Evolutionary conservation across 768 basidiomycete species (phyloP), one percentile per base, ranked within the genome.

Genomic region (Stropharia rugosoannulata): DNA sequence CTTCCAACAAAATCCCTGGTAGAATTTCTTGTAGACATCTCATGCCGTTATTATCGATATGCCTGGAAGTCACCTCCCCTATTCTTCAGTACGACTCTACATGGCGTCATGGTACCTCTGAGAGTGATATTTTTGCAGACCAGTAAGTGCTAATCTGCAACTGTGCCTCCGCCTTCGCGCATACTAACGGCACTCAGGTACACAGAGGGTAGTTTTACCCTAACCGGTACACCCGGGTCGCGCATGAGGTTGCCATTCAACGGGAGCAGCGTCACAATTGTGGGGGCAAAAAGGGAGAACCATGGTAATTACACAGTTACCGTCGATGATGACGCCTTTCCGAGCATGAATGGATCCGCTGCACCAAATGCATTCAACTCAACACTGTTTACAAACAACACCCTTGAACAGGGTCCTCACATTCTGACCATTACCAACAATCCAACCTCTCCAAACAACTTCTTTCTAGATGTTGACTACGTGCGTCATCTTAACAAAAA

Each of bases 191-290:
- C 18, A 22, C 12, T 46, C 43, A 77, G 75, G 49, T 77, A 76
- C 46, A 71, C 69, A n/a, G 64, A 66, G 18, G 59, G 56, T 49
- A 76, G 72, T 15, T 76, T 76, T 47, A 66, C 68, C 11, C 62
- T 57, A 4, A 70, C 72, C 39, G 64, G 71, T 19, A 55, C 60
- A 0, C 58, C 61, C 16, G 64, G 61, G 11, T 66, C 71, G 3
- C 46, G 51, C 8, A 62, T 60, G 5, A 60, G 62, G 0, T 64
- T 77, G 52, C 52, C 45, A 35, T 78, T 75, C 60, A 71, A 73
- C 39, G 76, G 76, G 7, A 70, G 69, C 7, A 63, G 38, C 19
- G 52, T 65, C 15, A 38, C 50, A 11, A 43, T 67, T 12, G 57
- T 47, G 45, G 64, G 66, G 2, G 56, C 66, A 25, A 59, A 55